Evolutionary conservation across 352 stramenopile genomes (phyloP).

Genomic region (Phytophthora palmivora): DNA sequence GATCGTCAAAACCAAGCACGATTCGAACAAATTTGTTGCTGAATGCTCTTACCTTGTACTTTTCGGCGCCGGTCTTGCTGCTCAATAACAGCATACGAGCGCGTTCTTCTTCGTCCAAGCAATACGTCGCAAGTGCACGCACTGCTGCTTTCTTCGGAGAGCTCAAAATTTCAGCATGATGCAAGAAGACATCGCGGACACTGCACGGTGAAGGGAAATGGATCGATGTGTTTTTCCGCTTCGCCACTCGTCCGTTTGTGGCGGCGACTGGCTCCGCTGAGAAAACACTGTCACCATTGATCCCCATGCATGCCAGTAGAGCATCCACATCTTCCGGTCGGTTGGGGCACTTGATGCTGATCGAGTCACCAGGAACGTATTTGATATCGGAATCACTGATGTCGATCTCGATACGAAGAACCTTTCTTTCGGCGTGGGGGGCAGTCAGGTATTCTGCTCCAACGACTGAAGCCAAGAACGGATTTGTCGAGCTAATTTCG

Average conservation of each 20-base stretch:
- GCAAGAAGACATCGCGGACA: slow-evolving; percentile 77
- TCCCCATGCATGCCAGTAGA: slow-evolving; percentile 59
- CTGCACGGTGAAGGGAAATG: slow-evolving; percentile 66
- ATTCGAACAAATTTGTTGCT: background rate
- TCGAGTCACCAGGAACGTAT: slow-evolving; percentile 86
- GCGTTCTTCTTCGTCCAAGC: slow-evolving; percentile 64
- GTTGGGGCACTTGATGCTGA: slow-evolving; percentile 90
- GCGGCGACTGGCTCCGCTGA: slow-evolving; percentile 43
- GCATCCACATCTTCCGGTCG: slow-evolving; percentile 64
- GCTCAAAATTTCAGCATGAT: slow-evolving; percentile 86
- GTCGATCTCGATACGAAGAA: slow-evolving; percentile 63
- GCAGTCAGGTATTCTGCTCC: slow-evolving; percentile 63
- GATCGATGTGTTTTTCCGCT: slow-evolving; percentile 40
- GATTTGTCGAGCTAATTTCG: slow-evolving; percentile 56
- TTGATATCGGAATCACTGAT: slow-evolving; percentile 53
- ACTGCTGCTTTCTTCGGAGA: slow-evolving; percentile 81
- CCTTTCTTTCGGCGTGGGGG: slow-evolving; percentile 55
- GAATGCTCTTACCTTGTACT: slow-evolving; percentile 60
- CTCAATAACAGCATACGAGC: slow-evolving; percentile 70
- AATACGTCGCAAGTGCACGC: slow-evolving; percentile 72
- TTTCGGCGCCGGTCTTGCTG: slow-evolving; percentile 68
- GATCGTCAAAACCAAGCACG: slow-evolving; percentile 6
- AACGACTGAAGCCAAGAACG: slow-evolving; percentile 53
- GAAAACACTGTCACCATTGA: slow-evolving; percentile 46
- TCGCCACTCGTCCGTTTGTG: slow-evolving; percentile 32